Evolutionary conservation across 2,329 filamentous ascomycete genomes (phyloP), one percentile per base, ranked within the genome.

Genomic region (Pestalotiopsis fici): DNA sequence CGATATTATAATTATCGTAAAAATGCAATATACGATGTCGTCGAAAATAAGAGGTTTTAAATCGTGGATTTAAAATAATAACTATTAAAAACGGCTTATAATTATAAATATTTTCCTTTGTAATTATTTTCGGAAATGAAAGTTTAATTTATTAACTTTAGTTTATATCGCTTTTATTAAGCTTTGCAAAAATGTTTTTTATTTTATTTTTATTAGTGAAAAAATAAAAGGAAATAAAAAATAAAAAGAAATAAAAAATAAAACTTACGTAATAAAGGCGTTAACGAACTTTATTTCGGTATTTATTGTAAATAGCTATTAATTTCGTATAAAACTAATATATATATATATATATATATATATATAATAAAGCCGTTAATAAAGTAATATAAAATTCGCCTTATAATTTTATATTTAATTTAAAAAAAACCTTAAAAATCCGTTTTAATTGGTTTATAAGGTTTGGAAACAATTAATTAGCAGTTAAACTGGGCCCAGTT

Each of bases 291-390:
- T n/a, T n/a, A n/a, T n/a, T n/a, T n/a, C n/a, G n/a, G n/a, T n/a
- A n/a, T n/a, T 50, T 50, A 18, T 37, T 3, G 21, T 21, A 28
- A 18, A 47, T 63, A 21, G 1, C 27, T 50, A 27, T 27, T 50
- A 63, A n/a, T 37, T 61, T 61, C n/a, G n/a, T 61, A 61, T 27
- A 63, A 23, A 63, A 47, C 43, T 12, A 47, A 63, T 63, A 47
- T 27, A 63, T n/a, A n/a, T n/a, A n/a, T n/a, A n/a, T n/a, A n/a
- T n/a, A n/a, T n/a, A n/a, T n/a, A n/a, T n/a, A n/a, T n/a, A n/a
- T 27, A 50, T 63, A 63, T 50, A 54, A 50, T 28, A 28, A 54
- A 31, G 18, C 39, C 21, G 1, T 63, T 50, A 4, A 28, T 59
- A 63, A 25, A 3, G 27, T 63, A 12, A 27, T 50, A 63, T 63